Evolutionary conservation across 495 filamentous ascomycete species (phyloP), one percentile per base, ranked within the genome.

Genomic region (Cryomyces minteri): DNA sequence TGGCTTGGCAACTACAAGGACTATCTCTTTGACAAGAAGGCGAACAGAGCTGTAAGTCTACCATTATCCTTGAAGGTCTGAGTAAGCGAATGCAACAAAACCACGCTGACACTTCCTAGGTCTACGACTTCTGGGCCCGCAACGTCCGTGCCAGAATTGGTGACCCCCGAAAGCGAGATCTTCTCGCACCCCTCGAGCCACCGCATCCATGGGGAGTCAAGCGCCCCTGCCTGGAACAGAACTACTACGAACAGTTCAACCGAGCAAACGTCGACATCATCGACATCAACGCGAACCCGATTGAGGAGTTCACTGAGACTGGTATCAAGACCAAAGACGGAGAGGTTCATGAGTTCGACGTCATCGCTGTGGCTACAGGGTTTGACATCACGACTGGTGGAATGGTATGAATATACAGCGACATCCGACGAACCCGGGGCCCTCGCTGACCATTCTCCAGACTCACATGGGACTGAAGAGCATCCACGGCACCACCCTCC

Each of bases 211-310:
- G 68, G 34, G 76, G 74, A 8, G 55, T 63, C 6, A 79, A 76
- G 52, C 63, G 75, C 0, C 67, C 69, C 2, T 69, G 62, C 11
- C 61, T 79, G 5, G 73, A 79, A 47, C 47, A 59, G 25, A 56
- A 67, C 39, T 79, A 71, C 56, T 79, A 69, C 47, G 74, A 79
- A 48, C 62, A 67, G 33, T 72, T 79, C 58, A 72, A 78, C 47
- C 54, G 59, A 12, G 58, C 63, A 0, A 70, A 69, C 47, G 72
- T 79, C 12, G 57, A 74, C 30, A 39, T 80, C 8, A 61, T 80
- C 31, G 59, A 73, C 52, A 65, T 70, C 45, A 62, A 66, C 2
- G 36, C 53, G 0, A 72, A 71, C 46, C 62, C 67, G 0, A 71
- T 80, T 36, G 56, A 51, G 0, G 62, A 62, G 11, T 60, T 79